These are phyloP conservation scores for Lonicera japonica DNA, from an alignment of 129 eudicot genomes.

Conservation along the genomic window DNA sequence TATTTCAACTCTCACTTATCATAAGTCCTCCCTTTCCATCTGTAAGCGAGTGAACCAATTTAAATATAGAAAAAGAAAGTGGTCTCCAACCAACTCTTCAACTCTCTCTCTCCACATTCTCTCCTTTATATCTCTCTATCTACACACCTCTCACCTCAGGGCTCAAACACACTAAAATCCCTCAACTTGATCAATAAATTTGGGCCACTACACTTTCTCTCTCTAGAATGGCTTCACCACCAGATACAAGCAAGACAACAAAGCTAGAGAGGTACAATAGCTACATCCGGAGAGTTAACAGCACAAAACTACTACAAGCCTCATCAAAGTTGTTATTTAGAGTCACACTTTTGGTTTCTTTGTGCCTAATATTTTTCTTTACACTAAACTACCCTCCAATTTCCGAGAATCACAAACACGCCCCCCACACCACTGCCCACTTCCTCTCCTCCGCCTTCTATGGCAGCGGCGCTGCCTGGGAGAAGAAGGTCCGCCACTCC, in stretches of 20 bases:
- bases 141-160: constrained; percentile 14
- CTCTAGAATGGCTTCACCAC: constrained; percentile 38
- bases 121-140: constrained; percentile 24
- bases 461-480: constrained; percentile 61
- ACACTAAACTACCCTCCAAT: constrained; percentile 64
- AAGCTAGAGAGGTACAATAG: constrained; percentile 78
- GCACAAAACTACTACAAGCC: constrained; percentile 63
- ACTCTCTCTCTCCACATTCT: constrained; percentile 3
- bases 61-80: constrained; percentile 12
- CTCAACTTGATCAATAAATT: background rate
- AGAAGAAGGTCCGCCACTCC: constrained; percentile 55
- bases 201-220: background rate
- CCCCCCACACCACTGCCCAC: constrained; percentile 39
- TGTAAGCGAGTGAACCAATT: constrained; percentile 14
- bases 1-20: too few species aligned
- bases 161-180: constrained; percentile 7
- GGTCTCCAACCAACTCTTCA: constrained; percentile 30
- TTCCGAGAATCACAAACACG: constrained; percentile 25
- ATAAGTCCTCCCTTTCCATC: constrained; percentile 7
- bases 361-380: constrained; percentile 56
- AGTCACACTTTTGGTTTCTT: constrained; percentile 55
- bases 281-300: constrained; percentile 65
- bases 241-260: constrained; percentile 59
- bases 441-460: constrained; percentile 59
- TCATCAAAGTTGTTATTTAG: constrained; percentile 85